Conservation (phyloP, 768 basidiomycete species). For the Termitomyces sp. region DNA sequence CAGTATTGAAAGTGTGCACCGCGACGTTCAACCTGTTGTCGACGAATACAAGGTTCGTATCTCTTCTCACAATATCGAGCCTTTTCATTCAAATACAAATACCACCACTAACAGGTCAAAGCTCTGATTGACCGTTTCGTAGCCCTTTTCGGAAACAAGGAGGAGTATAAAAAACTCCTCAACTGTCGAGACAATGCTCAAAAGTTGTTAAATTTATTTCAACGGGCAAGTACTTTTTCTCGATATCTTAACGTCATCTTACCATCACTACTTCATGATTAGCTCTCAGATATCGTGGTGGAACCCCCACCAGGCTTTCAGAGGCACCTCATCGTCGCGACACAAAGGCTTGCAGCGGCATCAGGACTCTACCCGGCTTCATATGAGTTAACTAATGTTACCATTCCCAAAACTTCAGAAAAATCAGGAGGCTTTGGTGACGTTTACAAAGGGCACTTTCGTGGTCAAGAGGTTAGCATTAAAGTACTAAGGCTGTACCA, state of each 20-base stretch:
- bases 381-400: neutral
- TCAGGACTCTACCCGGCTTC: neutral
- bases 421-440: neutral
- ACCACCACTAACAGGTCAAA: neutral
- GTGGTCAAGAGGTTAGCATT: neutral
- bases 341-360: neutral
- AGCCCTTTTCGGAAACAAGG: neutral
- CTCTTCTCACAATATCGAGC: neutral
- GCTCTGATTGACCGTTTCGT: neutral
- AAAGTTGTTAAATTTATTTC: neutral
- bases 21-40: neutral
- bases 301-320: neutral
- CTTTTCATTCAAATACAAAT: neutral
- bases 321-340: neutral
- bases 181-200: neutral
- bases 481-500: neutral
- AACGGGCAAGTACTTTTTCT: neutral
- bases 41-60: neutral
- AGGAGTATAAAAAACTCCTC: neutral
- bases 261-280: neutral
- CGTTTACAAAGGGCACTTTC: neutral
- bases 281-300: neutral
- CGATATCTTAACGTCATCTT: neutral
- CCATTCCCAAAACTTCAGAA: neutral
- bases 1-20: too few relatives aligned